Base-by-base conservation (phyloP, 176 grass and related monocot species). In the Olyra latifolia region DNA sequence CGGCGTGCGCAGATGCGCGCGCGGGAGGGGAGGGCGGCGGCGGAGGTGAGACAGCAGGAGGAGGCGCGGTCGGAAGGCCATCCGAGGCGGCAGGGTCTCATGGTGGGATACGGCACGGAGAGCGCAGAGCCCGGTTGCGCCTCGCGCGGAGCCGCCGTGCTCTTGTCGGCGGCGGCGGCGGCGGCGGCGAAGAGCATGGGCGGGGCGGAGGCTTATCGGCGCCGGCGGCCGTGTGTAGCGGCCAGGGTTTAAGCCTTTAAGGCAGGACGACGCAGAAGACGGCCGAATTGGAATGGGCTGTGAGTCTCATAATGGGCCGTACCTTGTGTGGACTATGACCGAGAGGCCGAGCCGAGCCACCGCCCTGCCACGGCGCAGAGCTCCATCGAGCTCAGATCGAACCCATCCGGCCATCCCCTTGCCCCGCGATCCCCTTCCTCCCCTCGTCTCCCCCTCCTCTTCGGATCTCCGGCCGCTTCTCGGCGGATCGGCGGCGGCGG, bases 31-130 rank as follows among this genome's bases (percentile, higher is more conserved):
- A 39, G 55, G 0, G 10, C 5, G 63, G 62, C 30, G 62, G 13
- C 28, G 75, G 62, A 82, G 74, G 19, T 42, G 69, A 29, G 78
- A 45, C 39, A 89, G 45, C n/a, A 83, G 81, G 56, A 58, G 29
- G 79, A 82, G 62, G 35, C 66, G 71, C 15, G 70, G 79, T 83
- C 64, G 80, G 76, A 77, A 89, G 69, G 63, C 74, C 90, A 92
- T 92, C 86, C 82, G 83, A 79, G 27, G 25, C 70, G 74, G 48
- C 39, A 82, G 38, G 53, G 74, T 74, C 30, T 86, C 82, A 86
- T 85, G 75, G 68, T 45, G 16, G 42, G 59, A 62, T 68, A 89
- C 32, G 56, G 24, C 72, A 4, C 6, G 52, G 72, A 79, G 66
- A 2, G 28, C 1, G 4, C 7, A 19, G n/a, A 69, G 12, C 70